Conservation (phyloP, 352 stramenopile genomes). For the Phytophthora pseudosyringae region DNA sequence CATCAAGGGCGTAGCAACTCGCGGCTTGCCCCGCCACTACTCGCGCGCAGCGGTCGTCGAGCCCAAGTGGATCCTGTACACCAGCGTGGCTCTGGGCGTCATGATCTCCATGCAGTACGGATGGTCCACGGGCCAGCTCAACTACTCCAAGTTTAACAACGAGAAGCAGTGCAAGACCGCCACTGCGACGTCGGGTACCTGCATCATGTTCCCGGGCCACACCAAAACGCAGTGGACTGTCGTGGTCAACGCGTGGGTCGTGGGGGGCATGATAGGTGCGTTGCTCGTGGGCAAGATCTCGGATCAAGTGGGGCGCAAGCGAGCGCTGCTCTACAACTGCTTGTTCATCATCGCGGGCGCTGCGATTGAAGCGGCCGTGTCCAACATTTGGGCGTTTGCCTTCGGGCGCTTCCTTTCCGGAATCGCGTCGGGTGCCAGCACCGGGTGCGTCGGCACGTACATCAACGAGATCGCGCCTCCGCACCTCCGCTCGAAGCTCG, state of each 20-base stretch:
- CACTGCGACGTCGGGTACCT: conserved; percentile 25
- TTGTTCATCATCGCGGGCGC: conserved; percentile 48
- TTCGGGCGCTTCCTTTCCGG: conserved; percentile 58
- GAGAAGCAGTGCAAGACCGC: conserved; percentile 24
- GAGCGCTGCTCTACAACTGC: conserved; percentile 42
- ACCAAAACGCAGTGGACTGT: conserved; percentile 43
- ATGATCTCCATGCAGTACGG: conserved; percentile 42
- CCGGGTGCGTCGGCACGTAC: conserved; percentile 41
- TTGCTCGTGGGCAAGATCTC: conserved; percentile 7
- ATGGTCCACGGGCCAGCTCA: conserved; percentile 49
- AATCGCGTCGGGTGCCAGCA: conserved; percentile 50
- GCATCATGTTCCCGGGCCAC: conserved; percentile 48
- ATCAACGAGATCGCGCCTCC: conserved; percentile 51
- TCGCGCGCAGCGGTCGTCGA: conserved; percentile 27
- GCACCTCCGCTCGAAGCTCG: conserved; percentile 44
- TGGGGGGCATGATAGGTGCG: conserved; percentile 12
- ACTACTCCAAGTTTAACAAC: conserved; percentile 41
- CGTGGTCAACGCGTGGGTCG: conserved; percentile 46
- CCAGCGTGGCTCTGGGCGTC: conserved; percentile 23
- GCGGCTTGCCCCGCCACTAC: conserved; percentile 24
- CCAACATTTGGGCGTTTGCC: conserved; percentile 45
- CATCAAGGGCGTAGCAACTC: conserved; percentile 28
- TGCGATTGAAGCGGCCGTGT: conserved; percentile 40
- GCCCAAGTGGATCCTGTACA: conserved; percentile 44
- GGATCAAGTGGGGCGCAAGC: conserved; percentile 46